Evolutionary conservation across 1,139 yeast species (phyloP), one percentile per base, ranked within the genome.

Genomic region (Saccharomycopsis hybrid): DNA sequence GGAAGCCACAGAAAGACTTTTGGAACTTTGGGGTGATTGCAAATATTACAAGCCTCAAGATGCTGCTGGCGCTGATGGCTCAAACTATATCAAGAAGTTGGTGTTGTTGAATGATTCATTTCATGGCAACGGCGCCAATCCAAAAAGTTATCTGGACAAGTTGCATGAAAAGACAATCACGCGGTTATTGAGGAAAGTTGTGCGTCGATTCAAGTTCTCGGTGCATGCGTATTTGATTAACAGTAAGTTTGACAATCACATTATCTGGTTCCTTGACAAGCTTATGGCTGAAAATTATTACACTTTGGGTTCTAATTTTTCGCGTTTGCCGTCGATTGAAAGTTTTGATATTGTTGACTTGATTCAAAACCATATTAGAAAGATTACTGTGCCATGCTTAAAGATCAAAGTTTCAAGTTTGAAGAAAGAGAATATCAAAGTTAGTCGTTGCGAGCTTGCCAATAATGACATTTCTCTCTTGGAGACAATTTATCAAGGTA

Each of bases 1-100:
- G 51, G 76, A 75, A 50, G 76, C 51, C 5, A 41, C 48, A 2
- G 50, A 42, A n/a, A 47, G 43, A 41, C n/a, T 52, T 3, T 30
- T 50, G 11, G 49, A 51, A 13, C 47, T 50, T 11, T 52, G 55
- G 55, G 54, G 49, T 25, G 51, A 50, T 18, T 47, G 50, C 18
- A 28, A 39, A 31, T 43, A 41, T 35, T 41, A 33, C 28, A 41
- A 47, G 18, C 18, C 18, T 5, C 9, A 11, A 9, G 9, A 5
- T 11, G 39, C 39, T 11, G 35, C 35, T 31, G 41, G 13, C 41
- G 24, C 13, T 9, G 41, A 24, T 37, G 7, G 25, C n/a, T 29
- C 46, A 5, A 48, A 38, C 33, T 30, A 35, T 8, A 39, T 47
- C 35, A 52, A 49, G 30, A 46, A 49, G 41, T 25, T 52, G 5